These are phyloP conservation scores for Cercis canadensis DNA, from an alignment of 306 rosid species.

Conservation along the genomic window DNA sequence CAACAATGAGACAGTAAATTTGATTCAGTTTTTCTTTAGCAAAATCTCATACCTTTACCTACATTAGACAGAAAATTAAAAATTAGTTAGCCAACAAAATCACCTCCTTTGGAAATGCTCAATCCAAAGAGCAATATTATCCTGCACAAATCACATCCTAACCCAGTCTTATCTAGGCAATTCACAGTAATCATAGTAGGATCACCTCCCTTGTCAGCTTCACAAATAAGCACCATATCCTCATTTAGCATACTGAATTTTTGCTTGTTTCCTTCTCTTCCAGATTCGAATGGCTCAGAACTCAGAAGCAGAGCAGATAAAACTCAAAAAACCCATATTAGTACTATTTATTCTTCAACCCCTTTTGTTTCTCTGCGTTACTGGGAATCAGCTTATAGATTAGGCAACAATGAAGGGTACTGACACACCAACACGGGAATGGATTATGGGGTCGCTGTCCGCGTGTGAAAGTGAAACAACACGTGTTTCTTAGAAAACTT, in stretches of 20 bases:
- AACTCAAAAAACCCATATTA: not conserved
- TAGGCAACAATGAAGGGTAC: no score
- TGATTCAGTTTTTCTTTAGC: not conserved
- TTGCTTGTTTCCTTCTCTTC: not conserved
- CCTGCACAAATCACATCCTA: slow-evolving; percentile 64
- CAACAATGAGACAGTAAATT: not conserved
- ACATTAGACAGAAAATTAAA: not conserved
- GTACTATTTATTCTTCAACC: not conserved
- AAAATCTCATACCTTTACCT: not conserved
- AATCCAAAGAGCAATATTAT: slow-evolving; percentile 60
- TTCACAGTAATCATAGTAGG: slow-evolving; percentile 60
- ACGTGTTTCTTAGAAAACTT: no score
- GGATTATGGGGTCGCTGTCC: no score
- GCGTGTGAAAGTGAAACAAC: no score
- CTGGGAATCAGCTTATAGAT: no score
- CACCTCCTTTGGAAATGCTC: slow-evolving; percentile 64
- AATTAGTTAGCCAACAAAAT: not conserved
- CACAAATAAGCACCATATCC: slow-evolving; percentile 51
- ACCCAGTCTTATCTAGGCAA: slow-evolving; percentile 67
- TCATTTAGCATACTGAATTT: slow-evolving; percentile 54
- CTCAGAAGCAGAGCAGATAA: not conserved
- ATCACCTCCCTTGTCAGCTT: slow-evolving; percentile 50
- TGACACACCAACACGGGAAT: no score
- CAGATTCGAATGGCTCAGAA: not conserved
- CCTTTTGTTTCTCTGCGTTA: no score